A percentile compares a stretch with the other conserved stretches of the same genome.
These are phyloP conservation scores for Endogone sp. DNA, from an alignment of 192 early-diverging fungal genomes.

Conservation along the genomic window DNA sequence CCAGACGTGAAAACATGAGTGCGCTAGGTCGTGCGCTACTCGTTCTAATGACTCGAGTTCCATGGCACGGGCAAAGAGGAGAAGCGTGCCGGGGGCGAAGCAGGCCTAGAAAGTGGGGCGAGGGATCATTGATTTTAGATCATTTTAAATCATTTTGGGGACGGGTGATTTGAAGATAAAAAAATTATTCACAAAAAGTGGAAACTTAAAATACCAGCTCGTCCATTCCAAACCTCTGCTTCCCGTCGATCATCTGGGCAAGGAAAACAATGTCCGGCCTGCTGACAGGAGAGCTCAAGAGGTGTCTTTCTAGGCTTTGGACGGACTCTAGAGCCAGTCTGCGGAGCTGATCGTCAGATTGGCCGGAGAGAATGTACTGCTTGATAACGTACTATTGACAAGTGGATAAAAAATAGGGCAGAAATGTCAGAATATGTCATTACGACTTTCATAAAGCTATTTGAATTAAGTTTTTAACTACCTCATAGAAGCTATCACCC, in stretches of 20 bases:
- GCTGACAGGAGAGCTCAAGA: conserved; percentile 9
- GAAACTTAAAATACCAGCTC: too few species aligned
- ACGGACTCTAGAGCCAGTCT: conserved; percentile 27
- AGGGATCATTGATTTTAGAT: too few species aligned
- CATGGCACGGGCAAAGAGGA: conserved; percentile 37
- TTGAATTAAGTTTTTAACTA: conserved; percentile 11
- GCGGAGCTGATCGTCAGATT: conserved; percentile 23
- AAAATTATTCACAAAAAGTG: too few species aligned
- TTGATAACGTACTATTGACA: conserved; percentile 49
- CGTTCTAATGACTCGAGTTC: conserved; percentile 27
- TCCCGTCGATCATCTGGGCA: conserved; percentile 6
- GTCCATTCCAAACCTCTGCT: conserved; percentile 10
- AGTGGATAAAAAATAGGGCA: not conserved
- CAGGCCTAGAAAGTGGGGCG: conserved; percentile 38
- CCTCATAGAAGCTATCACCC: conserved; percentile 60
- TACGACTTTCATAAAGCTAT: not conserved
- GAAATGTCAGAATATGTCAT: conserved; percentile 1
- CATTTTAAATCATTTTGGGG: too few species aligned
- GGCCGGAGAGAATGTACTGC: conserved; percentile 41
- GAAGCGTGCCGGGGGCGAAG: conserved; percentile 47
- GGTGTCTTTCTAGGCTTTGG: conserved; percentile 16
- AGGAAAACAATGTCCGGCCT: conserved; percentile 7
- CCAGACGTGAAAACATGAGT: conserved; percentile 48
- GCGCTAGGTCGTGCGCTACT: conserved; percentile 32
- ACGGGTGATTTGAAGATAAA: too few species aligned